Base-by-base conservation (phyloP, 73 alveolate genomes). In the Effrenium voratum region DNA sequence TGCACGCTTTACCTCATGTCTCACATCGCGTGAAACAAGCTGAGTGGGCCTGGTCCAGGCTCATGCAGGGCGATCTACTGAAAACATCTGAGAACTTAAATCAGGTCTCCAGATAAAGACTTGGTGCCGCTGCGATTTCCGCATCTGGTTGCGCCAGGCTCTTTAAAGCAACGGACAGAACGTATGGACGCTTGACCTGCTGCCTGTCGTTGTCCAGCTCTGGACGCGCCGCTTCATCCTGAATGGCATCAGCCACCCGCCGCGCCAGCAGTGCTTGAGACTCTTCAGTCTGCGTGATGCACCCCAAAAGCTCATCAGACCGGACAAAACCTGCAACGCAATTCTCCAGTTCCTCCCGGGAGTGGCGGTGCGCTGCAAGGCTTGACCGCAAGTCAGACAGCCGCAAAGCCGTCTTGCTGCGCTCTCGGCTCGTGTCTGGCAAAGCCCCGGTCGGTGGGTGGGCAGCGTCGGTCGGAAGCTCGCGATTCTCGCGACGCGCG, bases 81-180 rank as follows among this genome's bases (percentile, higher is more conserved):
- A 76, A 28, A 79, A 24, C 72, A 5, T 2, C 30, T 46, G 28
- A 34, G 46, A 46, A 68, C 28, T 30, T 30, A 50, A 47, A 22
- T 80, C 4, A 45, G 19, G 28, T 45, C 88, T 40, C 59, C 41
- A 41, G 41, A 1, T 38, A 36, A 30, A 15, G 46, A 40, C 43
- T 50, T 5, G 93, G 66, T 50, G n/a, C 24, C 52, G 38, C 36
- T 36, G 28, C 26, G 49, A 49, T 36, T 19, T 36, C 76, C 5
- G 43, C 34, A 38, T 72, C 82, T 36, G 24, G 49, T 16, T 41
- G 45, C 60, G n/a, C 46, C 5, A 59, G 40, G 26, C 77, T 82
- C 34, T 82, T 82, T 75, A 82, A 49, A 59, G 93, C 93, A 30
- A 82, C 93, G 1, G 93, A 82, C 52, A 82, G 34, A 38, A 82